Evolutionary conservation across 805 yeast species (phyloP).

Genomic region (Candida fluviatilis): DNA sequence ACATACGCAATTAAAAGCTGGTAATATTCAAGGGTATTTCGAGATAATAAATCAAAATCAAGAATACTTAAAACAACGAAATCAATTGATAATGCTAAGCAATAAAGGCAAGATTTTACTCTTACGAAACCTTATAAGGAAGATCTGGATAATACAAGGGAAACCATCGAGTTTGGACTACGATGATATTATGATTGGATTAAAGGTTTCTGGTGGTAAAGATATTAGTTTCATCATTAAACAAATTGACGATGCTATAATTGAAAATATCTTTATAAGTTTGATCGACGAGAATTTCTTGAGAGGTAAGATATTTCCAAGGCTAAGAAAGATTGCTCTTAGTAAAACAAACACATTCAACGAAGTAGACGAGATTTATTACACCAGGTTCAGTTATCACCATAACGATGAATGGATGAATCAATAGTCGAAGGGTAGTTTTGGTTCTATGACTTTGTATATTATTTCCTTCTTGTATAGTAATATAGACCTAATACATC

Average conservation of each 20-base stretch:
- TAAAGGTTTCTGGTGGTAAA: conserved; percentile 12
- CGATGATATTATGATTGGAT: conserved; percentile 20
- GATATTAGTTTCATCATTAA: neutral
- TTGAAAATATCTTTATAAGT: conserved; percentile 48
- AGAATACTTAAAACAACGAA: conserved; percentile 31
- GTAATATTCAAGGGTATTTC: conserved; percentile 36
- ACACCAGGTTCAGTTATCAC: conserved; percentile 21
- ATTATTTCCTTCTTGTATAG: too few relatives aligned
- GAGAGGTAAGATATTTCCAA: conserved; percentile 47
- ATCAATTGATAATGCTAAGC: conserved; percentile 39
- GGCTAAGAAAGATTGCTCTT: conserved; percentile 35
- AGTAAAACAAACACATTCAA: conserved; percentile 45
- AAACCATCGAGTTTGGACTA: conserved; percentile 25
- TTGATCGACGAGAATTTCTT: conserved; percentile 52
- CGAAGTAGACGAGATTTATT: conserved; percentile 18
- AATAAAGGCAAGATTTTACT: conserved; percentile 44
- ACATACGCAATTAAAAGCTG: conserved; percentile 33
- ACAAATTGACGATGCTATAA: conserved; percentile 29
- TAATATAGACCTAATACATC: too few relatives aligned
- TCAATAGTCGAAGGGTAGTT: neutral
- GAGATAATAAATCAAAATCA: conserved; percentile 25
- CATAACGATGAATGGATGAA: conserved; percentile 13
- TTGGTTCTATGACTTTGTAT: too few relatives aligned
- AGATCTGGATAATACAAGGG: conserved; percentile 25
- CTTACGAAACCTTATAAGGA: conserved; percentile 41